Evolutionary conservation across 169 alveolate species (phyloP).

Genomic region (Plasmodium adleri): DNA sequence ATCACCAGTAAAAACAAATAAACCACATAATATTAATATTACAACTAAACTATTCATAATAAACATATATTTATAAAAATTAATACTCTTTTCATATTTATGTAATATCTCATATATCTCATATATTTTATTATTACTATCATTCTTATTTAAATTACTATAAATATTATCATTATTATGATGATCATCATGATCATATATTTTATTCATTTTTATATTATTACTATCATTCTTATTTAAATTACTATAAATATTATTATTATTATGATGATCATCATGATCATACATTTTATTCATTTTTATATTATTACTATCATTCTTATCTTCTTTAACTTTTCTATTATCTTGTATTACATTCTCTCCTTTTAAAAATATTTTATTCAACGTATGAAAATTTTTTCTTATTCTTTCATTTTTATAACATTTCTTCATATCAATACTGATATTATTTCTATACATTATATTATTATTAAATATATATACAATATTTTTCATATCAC

Average conservation of each 20-base stretch:
- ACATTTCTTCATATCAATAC: too few relatives aligned
- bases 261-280: neutral
- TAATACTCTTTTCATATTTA: constrained; percentile 3
- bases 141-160: neutral
- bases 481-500: too few relatives aligned
- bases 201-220: neutral
- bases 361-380: too few relatives aligned
- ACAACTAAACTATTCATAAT: neutral
- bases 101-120: neutral
- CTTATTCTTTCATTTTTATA: too few relatives aligned
- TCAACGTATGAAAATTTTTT: too few relatives aligned
- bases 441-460: too few relatives aligned
- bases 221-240: too few relatives aligned
- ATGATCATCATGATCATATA: too few relatives aligned
- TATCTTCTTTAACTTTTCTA: too few relatives aligned
- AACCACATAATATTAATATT: neutral
- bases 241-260: neutral
- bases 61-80: constrained; percentile 13
- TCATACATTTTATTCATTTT: neutral
- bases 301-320: too few relatives aligned
- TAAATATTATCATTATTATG: neutral
- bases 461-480: too few relatives aligned
- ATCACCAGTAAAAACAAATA: constrained; percentile 8
- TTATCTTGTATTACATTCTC: too few relatives aligned
- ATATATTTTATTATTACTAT: neutral